Evolutionary conservation across 345 rosid species (phyloP).

Genomic region (Pistacia vera): DNA sequence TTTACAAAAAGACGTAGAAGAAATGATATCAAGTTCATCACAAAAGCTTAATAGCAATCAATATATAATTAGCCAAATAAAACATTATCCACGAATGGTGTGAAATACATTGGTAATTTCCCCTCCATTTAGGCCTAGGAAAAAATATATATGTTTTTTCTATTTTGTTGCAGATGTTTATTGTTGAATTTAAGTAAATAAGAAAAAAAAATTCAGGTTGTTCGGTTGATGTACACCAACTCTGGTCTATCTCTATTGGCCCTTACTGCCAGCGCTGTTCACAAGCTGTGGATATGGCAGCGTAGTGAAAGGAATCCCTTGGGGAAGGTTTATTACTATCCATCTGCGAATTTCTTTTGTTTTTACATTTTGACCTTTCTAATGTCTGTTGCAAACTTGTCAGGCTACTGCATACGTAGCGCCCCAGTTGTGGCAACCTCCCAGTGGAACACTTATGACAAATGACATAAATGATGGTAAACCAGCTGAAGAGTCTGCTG

Average conservation of each 20-base stretch:
- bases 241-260: conserved; percentile 64
- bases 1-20: too few relatives aligned
- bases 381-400: conserved; percentile 13
- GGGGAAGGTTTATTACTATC: conserved; percentile 48
- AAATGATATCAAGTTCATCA: too few relatives aligned
- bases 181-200: too few relatives aligned
- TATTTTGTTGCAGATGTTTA: too few relatives aligned
- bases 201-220: conserved; percentile 39
- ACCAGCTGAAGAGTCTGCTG: conserved; percentile 61
- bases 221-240: conserved; percentile 56
- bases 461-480: conserved; percentile 66
- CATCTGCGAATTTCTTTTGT: not conserved
- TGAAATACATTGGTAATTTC: too few relatives aligned
- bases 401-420: conserved; percentile 66
- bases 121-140: too few relatives aligned
- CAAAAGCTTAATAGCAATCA: too few relatives aligned
- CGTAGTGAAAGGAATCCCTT: conserved; percentile 53
- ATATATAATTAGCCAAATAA: too few relatives aligned
- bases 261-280: conserved; percentile 58
- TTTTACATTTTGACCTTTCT: not conserved
- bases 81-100: too few relatives aligned
- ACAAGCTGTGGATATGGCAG: conserved; percentile 78
- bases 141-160: not conserved
- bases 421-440: conserved; percentile 84
- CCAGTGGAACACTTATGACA: conserved; percentile 70